These are phyloP conservation scores for Arachis monticola DNA, from an alignment of 331 rosid genomes.

Conservation along the genomic window DNA sequence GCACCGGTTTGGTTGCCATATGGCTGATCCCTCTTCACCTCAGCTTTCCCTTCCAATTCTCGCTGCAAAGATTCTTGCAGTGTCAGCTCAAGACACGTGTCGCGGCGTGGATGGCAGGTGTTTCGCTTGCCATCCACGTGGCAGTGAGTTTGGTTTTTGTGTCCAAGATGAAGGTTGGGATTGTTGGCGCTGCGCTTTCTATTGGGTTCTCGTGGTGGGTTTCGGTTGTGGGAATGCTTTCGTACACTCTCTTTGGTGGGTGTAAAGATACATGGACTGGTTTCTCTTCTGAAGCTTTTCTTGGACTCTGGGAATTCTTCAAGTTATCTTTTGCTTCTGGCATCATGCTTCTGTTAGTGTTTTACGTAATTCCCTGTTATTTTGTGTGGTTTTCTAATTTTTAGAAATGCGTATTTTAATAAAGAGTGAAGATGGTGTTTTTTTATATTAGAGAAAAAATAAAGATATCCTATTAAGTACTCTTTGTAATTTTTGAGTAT, in stretches of 20 bases:
- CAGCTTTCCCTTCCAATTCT: slow-evolving; percentile 74
- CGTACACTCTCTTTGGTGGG: slow-evolving; percentile 58
- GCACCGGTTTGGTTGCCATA: slow-evolving; percentile 59
- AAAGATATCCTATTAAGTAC: too few relatives aligned
- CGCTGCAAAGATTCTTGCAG: slow-evolving; percentile 75
- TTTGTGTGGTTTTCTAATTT: background rate
- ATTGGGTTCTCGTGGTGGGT: slow-evolving; percentile 77
- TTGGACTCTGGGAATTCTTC: slow-evolving; percentile 71
- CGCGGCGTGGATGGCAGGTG: slow-evolving; percentile 64
- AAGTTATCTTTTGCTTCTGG: slow-evolving; percentile 77
- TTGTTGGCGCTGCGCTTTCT: slow-evolving; percentile 60
- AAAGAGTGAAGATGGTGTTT: too few relatives aligned
- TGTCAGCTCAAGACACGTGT: slow-evolving; percentile 62
- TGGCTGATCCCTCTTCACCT: slow-evolving; percentile 78
- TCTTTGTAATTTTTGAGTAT: too few relatives aligned
- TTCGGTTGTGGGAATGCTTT: slow-evolving; percentile 55
- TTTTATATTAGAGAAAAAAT: too few relatives aligned
- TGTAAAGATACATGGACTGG: slow-evolving; percentile 68
- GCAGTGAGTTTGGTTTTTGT: slow-evolving; percentile 65
- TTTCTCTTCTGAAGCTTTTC: slow-evolving; percentile 66
- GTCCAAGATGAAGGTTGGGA: slow-evolving; percentile 51
- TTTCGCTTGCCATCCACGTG: slow-evolving; percentile 53
- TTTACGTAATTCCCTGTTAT: background rate
- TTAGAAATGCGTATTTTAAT: too few relatives aligned
- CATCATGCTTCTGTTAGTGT: slow-evolving; percentile 64